Evolutionary conservation across 306 rosid genomes (phyloP).

Genomic region (Dalbergia cultrata): DNA sequence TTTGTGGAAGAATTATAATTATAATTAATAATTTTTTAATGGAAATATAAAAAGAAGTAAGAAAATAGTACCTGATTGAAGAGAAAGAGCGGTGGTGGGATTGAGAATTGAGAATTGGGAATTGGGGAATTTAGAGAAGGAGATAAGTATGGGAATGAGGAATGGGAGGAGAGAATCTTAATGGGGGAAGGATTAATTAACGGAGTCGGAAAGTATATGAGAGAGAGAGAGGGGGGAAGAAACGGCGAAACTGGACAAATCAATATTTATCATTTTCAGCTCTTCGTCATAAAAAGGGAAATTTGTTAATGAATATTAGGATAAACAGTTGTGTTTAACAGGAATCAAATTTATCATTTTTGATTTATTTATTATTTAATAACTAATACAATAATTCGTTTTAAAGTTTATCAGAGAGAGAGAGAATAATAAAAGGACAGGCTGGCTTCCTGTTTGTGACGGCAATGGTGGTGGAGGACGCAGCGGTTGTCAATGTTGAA

Average conservation of each 20-base stretch:
- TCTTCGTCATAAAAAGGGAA: background rate
- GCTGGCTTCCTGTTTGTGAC: slow-evolving; percentile 37
- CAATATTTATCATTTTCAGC: slow-evolving; percentile 45
- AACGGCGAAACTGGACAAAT: slow-evolving; percentile 70
- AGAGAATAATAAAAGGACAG: slow-evolving; percentile 28
- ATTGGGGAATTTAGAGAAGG: slow-evolving; percentile 15
- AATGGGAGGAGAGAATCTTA: slow-evolving; percentile 54
- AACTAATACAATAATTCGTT: background rate
- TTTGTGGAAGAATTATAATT: background rate
- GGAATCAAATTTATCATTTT: slow-evolving; percentile 19
- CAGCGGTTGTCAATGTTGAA: slow-evolving; percentile 21
- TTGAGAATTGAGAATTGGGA: background rate
- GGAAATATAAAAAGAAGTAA: background rate
- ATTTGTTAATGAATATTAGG: slow-evolving; percentile 17
- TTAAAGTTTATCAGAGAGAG: background rate
- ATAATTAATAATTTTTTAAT: no score
- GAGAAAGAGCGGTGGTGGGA: slow-evolving; percentile 28
- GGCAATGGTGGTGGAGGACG: slow-evolving; percentile 37
- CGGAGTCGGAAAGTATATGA: slow-evolving; percentile 42
- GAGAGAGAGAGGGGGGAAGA: slow-evolving; percentile 51
- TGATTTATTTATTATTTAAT: background rate
- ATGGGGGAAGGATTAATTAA: slow-evolving; percentile 41
- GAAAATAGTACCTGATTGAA: slow-evolving; percentile 54
- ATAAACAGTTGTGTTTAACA: slow-evolving; percentile 11
- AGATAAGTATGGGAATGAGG: slow-evolving; percentile 3